Percentiles rank a stretch among this genome's conserved stretches.
Conservation (phyloP, 1,284 basidiomycete genomes). For the Moesziomyces sp. region DNA sequence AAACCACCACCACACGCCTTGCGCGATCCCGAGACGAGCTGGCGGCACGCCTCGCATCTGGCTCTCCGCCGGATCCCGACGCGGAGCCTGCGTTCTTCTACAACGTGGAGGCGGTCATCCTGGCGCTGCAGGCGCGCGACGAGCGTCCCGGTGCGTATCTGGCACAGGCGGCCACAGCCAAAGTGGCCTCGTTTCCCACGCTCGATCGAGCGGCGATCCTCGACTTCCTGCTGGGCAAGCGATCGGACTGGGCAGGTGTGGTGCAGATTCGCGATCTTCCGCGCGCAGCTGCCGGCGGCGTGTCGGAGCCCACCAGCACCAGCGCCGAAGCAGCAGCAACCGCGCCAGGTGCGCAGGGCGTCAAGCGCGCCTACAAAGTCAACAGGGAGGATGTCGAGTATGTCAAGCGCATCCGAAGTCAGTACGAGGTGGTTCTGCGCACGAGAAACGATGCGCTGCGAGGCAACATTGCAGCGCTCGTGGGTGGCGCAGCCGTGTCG, state of each 20-base stretch:
- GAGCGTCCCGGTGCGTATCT: constrained; percentile 62
- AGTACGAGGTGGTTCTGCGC: constrained; percentile 57
- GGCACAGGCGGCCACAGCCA: constrained; percentile 53
- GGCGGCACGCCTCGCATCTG: constrained; percentile 19
- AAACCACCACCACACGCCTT: constrained; percentile 31
- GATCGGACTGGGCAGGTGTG: constrained; percentile 56
- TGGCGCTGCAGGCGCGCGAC: constrained; percentile 55
- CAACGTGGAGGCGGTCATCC: constrained; percentile 57
- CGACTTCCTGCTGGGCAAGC: constrained; percentile 59
- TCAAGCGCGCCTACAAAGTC: constrained; percentile 61
- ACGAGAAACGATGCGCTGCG: constrained; percentile 56
- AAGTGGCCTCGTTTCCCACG: constrained; percentile 55
- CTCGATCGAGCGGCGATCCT: constrained; percentile 59
- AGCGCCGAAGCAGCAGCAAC: constrained; percentile 22
- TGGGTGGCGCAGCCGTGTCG: constrained; percentile 29
- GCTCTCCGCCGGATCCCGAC: constrained; percentile 23
- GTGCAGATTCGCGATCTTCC: constrained; percentile 20
- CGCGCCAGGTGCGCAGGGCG: constrained; percentile 12
- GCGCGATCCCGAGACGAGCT: constrained; percentile 44
- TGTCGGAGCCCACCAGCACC: constrained; percentile 5
- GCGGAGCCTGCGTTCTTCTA: constrained; percentile 52
- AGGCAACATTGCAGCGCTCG: constrained; percentile 35
- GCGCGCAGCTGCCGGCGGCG: constrained; percentile 4
- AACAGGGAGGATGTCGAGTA: constrained; percentile 61
- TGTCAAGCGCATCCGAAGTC: constrained; percentile 56